A percentile compares a stretch with the other conserved stretches of the same genome.
phyloP scores from a whole-genome alignment of 352 stramenopile species.

The Phytophthora quininea region DNA sequence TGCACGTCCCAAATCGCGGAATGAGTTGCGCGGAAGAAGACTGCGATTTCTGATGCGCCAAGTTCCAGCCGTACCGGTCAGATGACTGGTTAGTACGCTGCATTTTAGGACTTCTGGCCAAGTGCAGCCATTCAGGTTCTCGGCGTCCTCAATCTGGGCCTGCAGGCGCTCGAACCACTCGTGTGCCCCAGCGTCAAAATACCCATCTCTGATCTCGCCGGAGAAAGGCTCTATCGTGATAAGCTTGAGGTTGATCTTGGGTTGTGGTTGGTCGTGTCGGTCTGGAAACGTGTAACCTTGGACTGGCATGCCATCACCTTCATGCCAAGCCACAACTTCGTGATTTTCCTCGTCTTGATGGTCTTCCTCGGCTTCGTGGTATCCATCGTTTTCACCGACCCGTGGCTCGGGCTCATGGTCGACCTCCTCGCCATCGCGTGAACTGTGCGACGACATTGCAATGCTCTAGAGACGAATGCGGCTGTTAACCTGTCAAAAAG shows the following conservation, averaged over 20 bases:
- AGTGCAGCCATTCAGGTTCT: not conserved
- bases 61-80: not conserved
- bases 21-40: not conserved
- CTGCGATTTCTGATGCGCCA: constrained; percentile 1
- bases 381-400: not conserved
- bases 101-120: constrained; percentile 7
- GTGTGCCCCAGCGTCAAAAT: constrained; percentile 3
- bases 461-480: not conserved
- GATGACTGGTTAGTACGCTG: not conserved
- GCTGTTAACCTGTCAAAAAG: not conserved
- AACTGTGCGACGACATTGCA: not conserved
- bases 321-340: not conserved
- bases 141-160: not conserved
- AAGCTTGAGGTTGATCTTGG: constrained; percentile 6
- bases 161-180: constrained; percentile 1
- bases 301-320: too few species aligned
- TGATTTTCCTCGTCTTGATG: not conserved
- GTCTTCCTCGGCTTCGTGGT: not conserved
- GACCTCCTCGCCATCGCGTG: not conserved
- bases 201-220: not conserved
- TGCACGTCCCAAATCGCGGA: constrained; percentile 3
- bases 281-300: not conserved
- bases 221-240: constrained; percentile 7
- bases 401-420: not conserved
- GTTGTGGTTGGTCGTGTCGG: not conserved